Percentiles rank a stretch among this genome's conserved stretches.
These are phyloP conservation scores for Penicillium digitatum DNA, from an alignment of 2,329 filamentous ascomycete genomes.

Conservation along the genomic window DNA sequence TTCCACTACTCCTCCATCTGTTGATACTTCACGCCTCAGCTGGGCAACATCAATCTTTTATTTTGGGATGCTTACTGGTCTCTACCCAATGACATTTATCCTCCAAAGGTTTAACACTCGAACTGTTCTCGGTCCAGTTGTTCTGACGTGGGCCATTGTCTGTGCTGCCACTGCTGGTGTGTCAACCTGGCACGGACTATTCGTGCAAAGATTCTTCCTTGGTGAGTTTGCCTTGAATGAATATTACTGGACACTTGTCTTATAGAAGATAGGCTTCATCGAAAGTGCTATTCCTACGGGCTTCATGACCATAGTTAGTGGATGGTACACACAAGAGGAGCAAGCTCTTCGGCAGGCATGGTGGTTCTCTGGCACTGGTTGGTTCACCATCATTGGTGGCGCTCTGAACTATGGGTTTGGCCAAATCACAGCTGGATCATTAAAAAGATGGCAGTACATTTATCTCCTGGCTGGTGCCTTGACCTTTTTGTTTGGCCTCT, in stretches of 20 bases:
- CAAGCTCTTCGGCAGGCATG: conserved; percentile 62
- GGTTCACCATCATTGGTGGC: conserved; percentile 60
- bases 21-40: conserved; percentile 63
- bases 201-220: conserved; percentile 60
- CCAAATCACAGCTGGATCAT: conserved; percentile 53
- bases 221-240: conserved; percentile 21
- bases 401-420: conserved; percentile 65
- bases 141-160: conserved; percentile 60
- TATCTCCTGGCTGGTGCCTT: conserved; percentile 62
- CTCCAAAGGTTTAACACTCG: conserved; percentile 65
- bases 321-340: conserved; percentile 63
- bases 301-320: conserved; percentile 61
- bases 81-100: conserved; percentile 69
- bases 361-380: conserved; percentile 60
- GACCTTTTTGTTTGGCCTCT: conserved; percentile 61
- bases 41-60: conserved; percentile 80
- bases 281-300: conserved; percentile 63
- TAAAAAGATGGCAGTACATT: conserved; percentile 66
- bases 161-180: conserved; percentile 68
- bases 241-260: background rate
- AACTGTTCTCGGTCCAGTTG: conserved; percentile 56
- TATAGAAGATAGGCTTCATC: conserved; percentile 44
- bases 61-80: conserved; percentile 70
- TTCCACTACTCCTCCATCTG: conserved; percentile 52
- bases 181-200: conserved; percentile 60